These are phyloP conservation scores for Avena atlantica DNA, from an alignment of 176 grass and related monocot genomes.

Conservation along the genomic window DNA sequence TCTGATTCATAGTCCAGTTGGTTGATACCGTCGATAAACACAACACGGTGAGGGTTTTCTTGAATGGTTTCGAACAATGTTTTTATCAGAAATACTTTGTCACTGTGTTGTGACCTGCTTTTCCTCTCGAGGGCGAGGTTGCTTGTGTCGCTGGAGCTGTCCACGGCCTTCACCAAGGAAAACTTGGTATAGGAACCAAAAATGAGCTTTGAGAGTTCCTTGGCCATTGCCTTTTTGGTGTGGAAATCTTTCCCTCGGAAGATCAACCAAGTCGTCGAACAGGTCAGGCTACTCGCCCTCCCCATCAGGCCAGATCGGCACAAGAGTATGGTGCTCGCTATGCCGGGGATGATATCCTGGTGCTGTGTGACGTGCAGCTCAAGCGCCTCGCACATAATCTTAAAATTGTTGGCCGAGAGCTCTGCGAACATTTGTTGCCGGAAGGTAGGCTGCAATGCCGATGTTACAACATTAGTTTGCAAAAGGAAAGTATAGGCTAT, in stretches of 20 bases:
- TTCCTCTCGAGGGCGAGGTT: conserved; percentile 15
- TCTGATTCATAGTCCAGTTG: too few relatives aligned
- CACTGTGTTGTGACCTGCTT: not conserved
- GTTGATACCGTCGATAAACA: too few relatives aligned
- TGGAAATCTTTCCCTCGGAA: conserved; percentile 61
- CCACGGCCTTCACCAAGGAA: conserved; percentile 13
- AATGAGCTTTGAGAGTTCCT: conserved; percentile 62
- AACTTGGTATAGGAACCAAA: conserved; percentile 58
- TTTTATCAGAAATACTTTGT: not conserved
- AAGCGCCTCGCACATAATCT: conserved; percentile 54
- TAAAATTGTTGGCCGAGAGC: conserved; percentile 71
- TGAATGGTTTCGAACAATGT: conserved; percentile 1
- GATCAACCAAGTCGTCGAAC: conserved; percentile 59
- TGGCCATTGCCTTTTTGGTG: conserved; percentile 54
- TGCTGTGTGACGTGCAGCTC: conserved; percentile 57
- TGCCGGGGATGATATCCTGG: conserved; percentile 41
- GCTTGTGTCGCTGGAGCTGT: not conserved
- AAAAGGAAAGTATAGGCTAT: not conserved
- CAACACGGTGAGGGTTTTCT: too few relatives aligned
- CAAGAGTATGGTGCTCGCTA: conserved; percentile 63
- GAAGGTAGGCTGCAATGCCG: conserved; percentile 12
- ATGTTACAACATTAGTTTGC: conserved; percentile 7
- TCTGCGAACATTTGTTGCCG: conserved; percentile 57
- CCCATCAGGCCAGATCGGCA: conserved; percentile 61
- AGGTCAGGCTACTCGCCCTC: conserved; percentile 14